A percentile compares a stretch with the other conserved stretches of the same genome.
These are phyloP conservation scores for Artomyces pyxidatus DNA, from an alignment of 768 basidiomycete species.

Conservation along the genomic window DNA sequence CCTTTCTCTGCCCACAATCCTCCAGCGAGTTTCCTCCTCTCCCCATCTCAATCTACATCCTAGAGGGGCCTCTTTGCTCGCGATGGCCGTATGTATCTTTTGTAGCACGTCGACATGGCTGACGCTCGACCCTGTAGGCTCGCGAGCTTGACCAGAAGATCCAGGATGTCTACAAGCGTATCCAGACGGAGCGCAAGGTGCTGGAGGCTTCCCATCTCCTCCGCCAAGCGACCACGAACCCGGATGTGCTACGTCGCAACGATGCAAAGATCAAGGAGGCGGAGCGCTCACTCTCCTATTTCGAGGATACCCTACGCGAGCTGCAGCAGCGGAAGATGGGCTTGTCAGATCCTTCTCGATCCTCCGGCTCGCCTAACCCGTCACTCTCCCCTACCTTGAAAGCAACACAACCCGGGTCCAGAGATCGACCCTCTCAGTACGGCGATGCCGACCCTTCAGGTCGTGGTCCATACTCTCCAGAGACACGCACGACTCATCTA, in stretches of 20 bases:
- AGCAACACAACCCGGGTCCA: slow-evolving; percentile 4
- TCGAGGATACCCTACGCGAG: slow-evolving; percentile 78
- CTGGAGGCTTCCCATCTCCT: slow-evolving; percentile 77
- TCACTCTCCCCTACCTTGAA: slow-evolving; percentile 6
- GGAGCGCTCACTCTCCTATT: slow-evolving; percentile 77
- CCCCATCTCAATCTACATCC: not conserved
- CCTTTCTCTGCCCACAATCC: not conserved
- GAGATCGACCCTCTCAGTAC: slow-evolving; percentile 11
- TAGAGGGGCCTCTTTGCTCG: not conserved
- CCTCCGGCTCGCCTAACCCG: slow-evolving; percentile 16
- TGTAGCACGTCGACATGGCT: not conserved
- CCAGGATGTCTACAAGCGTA: slow-evolving; percentile 81
- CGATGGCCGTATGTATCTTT: not conserved
- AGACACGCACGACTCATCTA: slow-evolving; percentile 25
- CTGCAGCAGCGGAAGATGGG: slow-evolving; percentile 71
- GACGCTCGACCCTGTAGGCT: slow-evolving; percentile 18
- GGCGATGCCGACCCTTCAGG: slow-evolving; percentile 4
- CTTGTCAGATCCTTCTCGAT: slow-evolving; percentile 46
- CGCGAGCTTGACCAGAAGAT: slow-evolving; percentile 87
- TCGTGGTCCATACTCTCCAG: slow-evolving; percentile 19
- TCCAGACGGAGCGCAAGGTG: slow-evolving; percentile 89
- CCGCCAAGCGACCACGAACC: slow-evolving; percentile 76
- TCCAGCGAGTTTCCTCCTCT: not conserved
- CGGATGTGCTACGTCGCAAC: slow-evolving; percentile 73
- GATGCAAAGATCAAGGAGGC: slow-evolving; percentile 85